Evolutionary conservation across 306 rosid genomes (phyloP).

Genomic region (Cicer yamashitae): DNA sequence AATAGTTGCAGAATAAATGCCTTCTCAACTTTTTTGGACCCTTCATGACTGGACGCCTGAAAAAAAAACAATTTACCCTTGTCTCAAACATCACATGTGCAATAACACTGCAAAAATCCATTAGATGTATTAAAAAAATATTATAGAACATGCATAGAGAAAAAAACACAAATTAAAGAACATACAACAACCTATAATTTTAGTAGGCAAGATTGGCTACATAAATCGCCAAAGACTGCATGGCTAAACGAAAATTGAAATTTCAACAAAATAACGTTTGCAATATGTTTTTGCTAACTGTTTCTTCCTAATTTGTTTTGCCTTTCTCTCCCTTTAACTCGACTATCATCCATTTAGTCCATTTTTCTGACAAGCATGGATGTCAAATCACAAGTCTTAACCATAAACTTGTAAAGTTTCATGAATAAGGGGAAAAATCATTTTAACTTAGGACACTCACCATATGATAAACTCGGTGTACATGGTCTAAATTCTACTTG

Average conservation of each 20-base stretch:
- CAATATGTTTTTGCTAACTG: background rate
- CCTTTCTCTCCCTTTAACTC: slow-evolving; percentile 21
- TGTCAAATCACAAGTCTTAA: slow-evolving; percentile 8
- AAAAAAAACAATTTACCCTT: slow-evolving; percentile 33
- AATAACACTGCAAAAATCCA: slow-evolving; percentile 13
- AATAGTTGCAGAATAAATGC: slow-evolving; percentile 82
- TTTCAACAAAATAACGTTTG: slow-evolving; percentile 5
- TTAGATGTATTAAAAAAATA: background rate
- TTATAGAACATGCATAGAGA: background rate
- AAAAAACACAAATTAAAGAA: background rate
- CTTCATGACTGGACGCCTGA: slow-evolving; percentile 82
- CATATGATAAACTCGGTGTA: slow-evolving; percentile 9
- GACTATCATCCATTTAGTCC: slow-evolving; percentile 20
- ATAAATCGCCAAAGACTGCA: slow-evolving; percentile 18
- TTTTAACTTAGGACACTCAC: background rate
- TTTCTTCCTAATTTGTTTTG: background rate
- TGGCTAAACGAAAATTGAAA: background rate
- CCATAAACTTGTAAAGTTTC: background rate
- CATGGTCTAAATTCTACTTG: background rate
- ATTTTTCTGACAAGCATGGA: background rate
- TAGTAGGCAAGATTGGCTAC: slow-evolving; percentile 6
- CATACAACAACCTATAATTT: background rate
- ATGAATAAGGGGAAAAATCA: background rate
- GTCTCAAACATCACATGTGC: slow-evolving; percentile 35
- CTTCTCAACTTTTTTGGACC: slow-evolving; percentile 77